Base-by-base conservation (phyloP, 768 basidiomycete species). In the Lyophyllum shimeji region DNA sequence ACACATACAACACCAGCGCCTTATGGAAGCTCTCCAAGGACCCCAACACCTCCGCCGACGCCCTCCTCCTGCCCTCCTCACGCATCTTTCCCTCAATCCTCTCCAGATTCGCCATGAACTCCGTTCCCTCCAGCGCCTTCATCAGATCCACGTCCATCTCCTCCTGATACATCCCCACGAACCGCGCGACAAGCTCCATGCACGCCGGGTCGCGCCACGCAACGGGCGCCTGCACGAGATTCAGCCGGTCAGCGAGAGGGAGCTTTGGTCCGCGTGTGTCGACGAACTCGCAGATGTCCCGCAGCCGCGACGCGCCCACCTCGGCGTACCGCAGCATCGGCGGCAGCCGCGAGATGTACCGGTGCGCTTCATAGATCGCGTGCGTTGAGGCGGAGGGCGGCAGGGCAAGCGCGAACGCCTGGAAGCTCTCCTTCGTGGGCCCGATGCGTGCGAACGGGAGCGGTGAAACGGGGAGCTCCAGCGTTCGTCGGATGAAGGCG, bases 1-100 rank as follows among this genome's bases (percentile, higher is more conserved):
- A 99, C 47, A 93, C 74, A 70, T 98, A 98, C 20, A 89, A 62
- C 13, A 87, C 85, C 25, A 93, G 63, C 27, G 83, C 72, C 63
- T 87, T 89, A 71, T 99, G 94, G 57, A 92, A 29, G 29, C 29
- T 29, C 29, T 29, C 29, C 29, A 29, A 71, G 5, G 79, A 75
- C 69, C 98, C 95, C 45, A 98, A 69, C 20, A 61, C 60, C 50
- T 37, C 20, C 25, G 60, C 9, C 11, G 43, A 53, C 66, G 63
- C 39, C 29, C 46, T 11, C 5, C 48, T 3, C 27, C 47, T 46
- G 24, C 47, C 40, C 21, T 55, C 56, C 46, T 53, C 50, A 40
- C 71, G 52, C 60, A 76, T 71, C 51, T 66, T 64, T 23, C 42
- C 50, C 60, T 82, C 76, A 7, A 83, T 74, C 11, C 62, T 44